These are phyloP conservation scores for Podila epicladia DNA, from an alignment of 192 early-diverging fungal species.

Conservation along the genomic window DNA sequence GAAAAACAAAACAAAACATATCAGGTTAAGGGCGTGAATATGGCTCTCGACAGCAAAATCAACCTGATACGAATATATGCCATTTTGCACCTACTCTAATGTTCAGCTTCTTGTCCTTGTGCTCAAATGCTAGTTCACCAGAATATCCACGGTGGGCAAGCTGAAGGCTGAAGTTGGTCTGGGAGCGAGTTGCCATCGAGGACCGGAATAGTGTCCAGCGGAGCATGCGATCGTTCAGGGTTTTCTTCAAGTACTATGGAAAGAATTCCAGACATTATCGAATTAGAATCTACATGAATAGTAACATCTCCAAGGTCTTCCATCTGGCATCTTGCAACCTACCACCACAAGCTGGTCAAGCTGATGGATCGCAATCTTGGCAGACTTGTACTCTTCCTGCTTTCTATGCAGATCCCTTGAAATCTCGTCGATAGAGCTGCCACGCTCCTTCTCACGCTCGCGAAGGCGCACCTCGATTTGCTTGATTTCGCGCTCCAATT, in stretches of 20 bases:
- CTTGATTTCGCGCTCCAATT: conserved; percentile 72
- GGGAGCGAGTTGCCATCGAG: conserved; percentile 79
- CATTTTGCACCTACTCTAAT: conserved; percentile 61
- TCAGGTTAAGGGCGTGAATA: not conserved
- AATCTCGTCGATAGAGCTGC: conserved; percentile 68
- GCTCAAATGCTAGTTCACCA: conserved; percentile 83
- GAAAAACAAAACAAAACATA: not conserved
- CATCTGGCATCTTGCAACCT: not conserved
- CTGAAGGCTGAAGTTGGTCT: conserved; percentile 73
- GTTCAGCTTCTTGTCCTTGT: conserved; percentile 66
- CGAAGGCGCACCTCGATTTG: conserved; percentile 57
- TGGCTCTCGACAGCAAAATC: not conserved
- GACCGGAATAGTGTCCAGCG: conserved; percentile 76
- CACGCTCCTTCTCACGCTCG: conserved; percentile 64
- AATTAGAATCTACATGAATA: not conserved
- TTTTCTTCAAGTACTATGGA: conserved; percentile 56
- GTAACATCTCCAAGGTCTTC: not conserved
- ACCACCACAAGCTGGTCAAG: conserved; percentile 62
- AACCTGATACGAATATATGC: not conserved
- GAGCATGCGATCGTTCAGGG: conserved; percentile 66
- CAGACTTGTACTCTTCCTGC: conserved; percentile 62
- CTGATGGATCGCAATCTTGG: conserved; percentile 60
- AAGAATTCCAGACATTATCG: too few relatives aligned
- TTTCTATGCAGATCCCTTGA: conserved; percentile 61
- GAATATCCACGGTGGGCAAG: conserved; percentile 85